phyloP scores from a whole-genome alignment of 1,139 yeast genomes.

The Hyphopichia khmerensis region DNA sequence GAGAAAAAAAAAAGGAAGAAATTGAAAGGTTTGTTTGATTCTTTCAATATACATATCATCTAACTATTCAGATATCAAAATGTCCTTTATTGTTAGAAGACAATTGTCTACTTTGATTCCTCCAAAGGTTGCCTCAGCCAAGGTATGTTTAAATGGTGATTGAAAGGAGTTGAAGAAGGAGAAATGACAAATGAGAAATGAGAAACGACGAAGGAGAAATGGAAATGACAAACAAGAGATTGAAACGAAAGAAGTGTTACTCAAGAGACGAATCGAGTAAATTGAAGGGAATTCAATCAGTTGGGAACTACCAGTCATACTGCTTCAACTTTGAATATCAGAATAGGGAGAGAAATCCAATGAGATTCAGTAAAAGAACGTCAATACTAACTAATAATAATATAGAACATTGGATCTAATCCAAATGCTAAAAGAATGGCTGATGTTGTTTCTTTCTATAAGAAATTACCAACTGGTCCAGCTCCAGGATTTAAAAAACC shows the following conservation, averaged over 20 bases:
- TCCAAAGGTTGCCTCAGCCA: slow-evolving; percentile 97
- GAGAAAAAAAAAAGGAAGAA: background rate
- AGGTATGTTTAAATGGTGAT: slow-evolving; percentile 51
- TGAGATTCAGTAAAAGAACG: no score
- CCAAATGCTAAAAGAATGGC: slow-evolving; percentile 97
- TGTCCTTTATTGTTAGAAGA: slow-evolving; percentile 90
- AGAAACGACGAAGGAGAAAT: no score
- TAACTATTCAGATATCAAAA: slow-evolving; percentile 17
- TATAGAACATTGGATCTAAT: slow-evolving; percentile 83
- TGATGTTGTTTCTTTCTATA: slow-evolving; percentile 92
- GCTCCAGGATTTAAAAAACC: slow-evolving; percentile 73
- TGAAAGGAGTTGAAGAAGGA: background rate
- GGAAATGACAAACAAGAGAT: no score
- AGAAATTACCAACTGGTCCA: slow-evolving; percentile 92
- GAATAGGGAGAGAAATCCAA: no score
- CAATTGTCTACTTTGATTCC: slow-evolving; percentile 95
- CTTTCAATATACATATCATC: slow-evolving; percentile 1
- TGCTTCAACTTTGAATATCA: no score
- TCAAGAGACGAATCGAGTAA: no score
- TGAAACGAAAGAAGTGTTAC: no score
- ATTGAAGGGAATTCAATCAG: no score
- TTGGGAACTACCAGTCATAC: no score
- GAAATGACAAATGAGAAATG: no score
- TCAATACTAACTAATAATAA: background rate
- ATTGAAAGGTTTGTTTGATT: slow-evolving; percentile 1